Percentiles rank a stretch among this genome's conserved stretches.
Evolutionary conservation across 208 protist species (phyloP).

Genomic region (Leishmania guyanensis): DNA sequence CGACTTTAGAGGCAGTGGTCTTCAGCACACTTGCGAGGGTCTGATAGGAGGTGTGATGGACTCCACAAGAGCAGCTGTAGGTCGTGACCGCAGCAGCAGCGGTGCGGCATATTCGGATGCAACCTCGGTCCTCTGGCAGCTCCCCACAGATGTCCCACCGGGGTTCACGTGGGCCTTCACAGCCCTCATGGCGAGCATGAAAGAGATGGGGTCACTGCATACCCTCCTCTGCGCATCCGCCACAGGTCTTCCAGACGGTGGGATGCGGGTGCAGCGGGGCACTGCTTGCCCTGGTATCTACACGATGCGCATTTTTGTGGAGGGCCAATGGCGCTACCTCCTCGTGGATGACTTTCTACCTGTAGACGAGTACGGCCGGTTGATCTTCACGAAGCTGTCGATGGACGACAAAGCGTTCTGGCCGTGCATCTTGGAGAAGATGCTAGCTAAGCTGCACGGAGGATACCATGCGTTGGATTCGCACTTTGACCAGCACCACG

Average conservation of each 20-base stretch:
- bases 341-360: constrained; percentile 89
- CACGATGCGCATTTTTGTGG: constrained; percentile 64
- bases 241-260: background rate
- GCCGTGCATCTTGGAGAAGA: constrained; percentile 88
- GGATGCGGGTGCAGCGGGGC: constrained; percentile 16
- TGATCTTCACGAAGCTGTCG: constrained; percentile 71
- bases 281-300: constrained; percentile 50
- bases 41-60: background rate
- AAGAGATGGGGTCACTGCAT: constrained; percentile 18
- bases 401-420: constrained; percentile 42
- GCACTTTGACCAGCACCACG: constrained; percentile 27
- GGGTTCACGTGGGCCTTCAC: constrained; percentile 74
- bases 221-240: constrained; percentile 18
- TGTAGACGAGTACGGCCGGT: constrained; percentile 56
- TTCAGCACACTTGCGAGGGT: background rate
- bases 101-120: background rate
- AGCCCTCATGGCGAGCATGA: constrained; percentile 40
- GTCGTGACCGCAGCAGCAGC: background rate
- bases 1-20: background rate
- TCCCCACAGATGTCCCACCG: constrained; percentile 32
- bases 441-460: constrained; percentile 83
- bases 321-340: constrained; percentile 87
- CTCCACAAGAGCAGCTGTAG: constrained; percentile 1
- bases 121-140: constrained; percentile 1
- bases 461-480: constrained; percentile 73